Evolutionary conservation across 805 yeast species (phyloP).

Genomic region (Grigorovia jiainica): DNA sequence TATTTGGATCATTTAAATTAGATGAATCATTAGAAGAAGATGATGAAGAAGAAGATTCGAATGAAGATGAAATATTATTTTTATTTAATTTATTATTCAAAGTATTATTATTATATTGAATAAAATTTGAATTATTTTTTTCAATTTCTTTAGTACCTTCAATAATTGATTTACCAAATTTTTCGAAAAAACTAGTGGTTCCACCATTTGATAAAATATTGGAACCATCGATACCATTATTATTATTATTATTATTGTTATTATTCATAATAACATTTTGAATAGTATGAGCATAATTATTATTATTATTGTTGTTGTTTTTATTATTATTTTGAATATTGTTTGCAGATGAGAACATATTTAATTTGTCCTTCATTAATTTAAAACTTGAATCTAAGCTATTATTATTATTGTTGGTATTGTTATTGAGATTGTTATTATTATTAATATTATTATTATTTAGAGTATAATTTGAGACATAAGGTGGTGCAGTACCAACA

Average conservation of each 20-base stretch:
- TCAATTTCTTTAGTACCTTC: slow-evolving; percentile 30
- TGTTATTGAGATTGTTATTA: background rate
- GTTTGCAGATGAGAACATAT: slow-evolving; percentile 18
- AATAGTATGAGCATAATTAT: background rate
- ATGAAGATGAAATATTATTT: too few species aligned
- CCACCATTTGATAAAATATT: slow-evolving; percentile 1
- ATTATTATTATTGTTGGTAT: background rate
- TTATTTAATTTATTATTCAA: too few species aligned
- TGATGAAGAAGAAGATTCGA: background rate
- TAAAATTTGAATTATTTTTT: slow-evolving; percentile 1
- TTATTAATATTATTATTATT: slow-evolving; percentile 1
- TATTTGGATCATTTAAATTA: slow-evolving; percentile 3
- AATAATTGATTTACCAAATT: slow-evolving; percentile 27
- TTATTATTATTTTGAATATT: slow-evolving; percentile 13
- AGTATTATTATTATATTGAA: background rate
- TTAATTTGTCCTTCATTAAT: slow-evolving; percentile 8
- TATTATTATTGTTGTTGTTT: slow-evolving; percentile 6
- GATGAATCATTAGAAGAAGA: background rate
- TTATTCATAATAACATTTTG: background rate
- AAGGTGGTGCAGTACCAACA: slow-evolving; percentile 26
- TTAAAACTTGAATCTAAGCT: background rate
- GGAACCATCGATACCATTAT: slow-evolving; percentile 1
- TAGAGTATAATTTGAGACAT: slow-evolving; percentile 7
- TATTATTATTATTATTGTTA: slow-evolving; percentile 1
- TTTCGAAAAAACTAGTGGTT: slow-evolving; percentile 24